Evolutionary conservation across 768 basidiomycete genomes (phyloP).

Genomic region (Mycena latifolia): DNA sequence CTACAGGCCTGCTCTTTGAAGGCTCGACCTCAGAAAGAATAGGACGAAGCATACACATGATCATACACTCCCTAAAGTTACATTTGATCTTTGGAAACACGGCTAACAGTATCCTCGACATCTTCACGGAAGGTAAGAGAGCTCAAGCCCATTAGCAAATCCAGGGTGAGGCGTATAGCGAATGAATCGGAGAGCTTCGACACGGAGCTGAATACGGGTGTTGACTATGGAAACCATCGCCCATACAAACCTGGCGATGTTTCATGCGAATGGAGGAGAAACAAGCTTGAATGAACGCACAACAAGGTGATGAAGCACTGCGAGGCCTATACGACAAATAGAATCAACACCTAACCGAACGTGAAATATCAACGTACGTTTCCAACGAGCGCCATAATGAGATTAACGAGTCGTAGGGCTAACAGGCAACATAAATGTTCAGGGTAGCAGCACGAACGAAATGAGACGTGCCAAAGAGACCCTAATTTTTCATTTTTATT

Average conservation of each 20-base stretch:
- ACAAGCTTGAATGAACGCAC: not conserved
- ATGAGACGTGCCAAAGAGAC: constrained; percentile 2
- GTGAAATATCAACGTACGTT: not conserved
- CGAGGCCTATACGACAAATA: not conserved
- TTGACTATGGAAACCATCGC: constrained; percentile 11
- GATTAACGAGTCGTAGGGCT: constrained; percentile 10
- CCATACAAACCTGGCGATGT: not conserved
- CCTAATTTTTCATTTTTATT: no score
- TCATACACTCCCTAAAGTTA: no score
- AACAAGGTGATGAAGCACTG: constrained; percentile 5
- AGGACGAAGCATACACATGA: no score
- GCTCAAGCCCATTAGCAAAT: no score
- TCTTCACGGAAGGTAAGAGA: no score
- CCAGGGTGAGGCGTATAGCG: not conserved
- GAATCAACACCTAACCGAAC: not conserved
- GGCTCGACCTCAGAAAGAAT: no score
- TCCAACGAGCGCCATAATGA: constrained; percentile 11
- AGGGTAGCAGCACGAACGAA: not conserved
- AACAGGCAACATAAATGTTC: no score
- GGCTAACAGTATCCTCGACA: no score
- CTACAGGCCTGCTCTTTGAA: no score
- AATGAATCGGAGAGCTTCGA: constrained; percentile 11
- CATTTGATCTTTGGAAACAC: no score
- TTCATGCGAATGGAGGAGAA: not conserved
- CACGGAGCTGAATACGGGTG: constrained; percentile 21